Base-by-base conservation (phyloP, 2,329 filamentous ascomycete species). In the Sphaerulina populicola region DNA sequence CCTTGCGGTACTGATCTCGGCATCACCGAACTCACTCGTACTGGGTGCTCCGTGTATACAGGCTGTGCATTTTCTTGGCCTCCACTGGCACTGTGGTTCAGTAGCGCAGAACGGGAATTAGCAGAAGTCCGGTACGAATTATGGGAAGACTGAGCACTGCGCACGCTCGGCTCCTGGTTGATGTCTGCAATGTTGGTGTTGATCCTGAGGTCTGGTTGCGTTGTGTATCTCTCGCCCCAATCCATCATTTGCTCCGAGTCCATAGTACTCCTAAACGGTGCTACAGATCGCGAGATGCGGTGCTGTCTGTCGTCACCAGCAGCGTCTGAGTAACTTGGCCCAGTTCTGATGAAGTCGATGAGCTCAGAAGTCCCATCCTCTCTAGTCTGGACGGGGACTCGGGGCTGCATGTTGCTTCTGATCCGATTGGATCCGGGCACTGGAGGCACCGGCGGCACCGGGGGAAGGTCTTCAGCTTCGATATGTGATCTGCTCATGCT, bases 321-420 rank as follows among this genome's bases (percentile, higher is more conserved):
- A 14, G 49, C 31, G 11, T 47, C 40, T 39, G 74, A 75, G 31
- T 74, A 71, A 33, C 57, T 39, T 2, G 89, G 89, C 0, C 90
- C 91, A 65, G 88, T 83, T 41, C 90, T 83, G 58, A 98, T 94
- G 67, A 98, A 97, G 66, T 97, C 90, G 58, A 96, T 95, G 52
- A 98, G 73, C 54, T 96, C 93, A 10, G 87, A 86, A 51, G 83
- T 94, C 57, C 83, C 83, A 44, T 82, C 77, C 12, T 81, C 77
- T 38, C 77, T 75, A 55, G 44, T 49, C 27, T 88, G 83, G 44
- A 88, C 85, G 52, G 91, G 62, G 27, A 47, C 55, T 45, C 64
- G 57, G 11, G 65, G 56, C 53, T 64, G 60, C 57, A 62, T 56
- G 41, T 51, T 57, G 48, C 52, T 45, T 45, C 53, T 59, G 33